These are phyloP conservation scores for Dactylis glomerata DNA, from an alignment of 176 grass and related monocot species.

Conservation along the genomic window DNA sequence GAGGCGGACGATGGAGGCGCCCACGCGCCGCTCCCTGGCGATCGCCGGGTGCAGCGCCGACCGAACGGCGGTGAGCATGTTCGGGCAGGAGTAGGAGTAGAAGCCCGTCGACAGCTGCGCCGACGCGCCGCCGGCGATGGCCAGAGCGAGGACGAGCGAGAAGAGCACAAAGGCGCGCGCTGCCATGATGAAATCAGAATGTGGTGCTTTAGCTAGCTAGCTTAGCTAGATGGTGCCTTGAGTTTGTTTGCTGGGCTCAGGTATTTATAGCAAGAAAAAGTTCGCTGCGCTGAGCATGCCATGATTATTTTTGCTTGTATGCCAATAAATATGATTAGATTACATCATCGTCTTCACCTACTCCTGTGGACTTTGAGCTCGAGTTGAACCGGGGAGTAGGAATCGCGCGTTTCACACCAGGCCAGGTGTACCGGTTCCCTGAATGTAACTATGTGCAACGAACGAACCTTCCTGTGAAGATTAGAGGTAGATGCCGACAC, in stretches of 20 bases:
- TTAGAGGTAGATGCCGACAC: background rate
- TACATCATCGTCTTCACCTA: background rate
- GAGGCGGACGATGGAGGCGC: conserved; percentile 78
- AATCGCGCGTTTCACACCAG: background rate
- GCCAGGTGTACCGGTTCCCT: too few relatives aligned
- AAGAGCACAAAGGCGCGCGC: background rate
- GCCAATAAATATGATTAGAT: background rate
- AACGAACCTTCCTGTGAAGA: too few relatives aligned
- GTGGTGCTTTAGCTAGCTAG: background rate
- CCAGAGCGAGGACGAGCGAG: background rate
- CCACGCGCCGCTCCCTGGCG: conserved; percentile 51
- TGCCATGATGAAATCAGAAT: background rate
- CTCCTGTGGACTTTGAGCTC: conserved; percentile 5
- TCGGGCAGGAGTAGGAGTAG: conserved; percentile 64
- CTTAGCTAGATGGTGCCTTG: conserved; percentile 1
- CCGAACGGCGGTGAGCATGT: conserved; percentile 42
- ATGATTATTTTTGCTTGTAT: background rate
- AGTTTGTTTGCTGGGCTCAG: background rate
- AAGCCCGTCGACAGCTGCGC: conserved; percentile 41
- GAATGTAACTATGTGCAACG: background rate
- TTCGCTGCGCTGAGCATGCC: background rate
- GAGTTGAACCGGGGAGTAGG: background rate
- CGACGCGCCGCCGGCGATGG: conserved; percentile 14
- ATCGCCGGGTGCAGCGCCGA: conserved; percentile 48
- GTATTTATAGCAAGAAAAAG: background rate